Percentiles rank a stretch among this genome's conserved stretches.
Conservation (phyloP, 306 rosid species). For the Acmispon strigosus region DNA sequence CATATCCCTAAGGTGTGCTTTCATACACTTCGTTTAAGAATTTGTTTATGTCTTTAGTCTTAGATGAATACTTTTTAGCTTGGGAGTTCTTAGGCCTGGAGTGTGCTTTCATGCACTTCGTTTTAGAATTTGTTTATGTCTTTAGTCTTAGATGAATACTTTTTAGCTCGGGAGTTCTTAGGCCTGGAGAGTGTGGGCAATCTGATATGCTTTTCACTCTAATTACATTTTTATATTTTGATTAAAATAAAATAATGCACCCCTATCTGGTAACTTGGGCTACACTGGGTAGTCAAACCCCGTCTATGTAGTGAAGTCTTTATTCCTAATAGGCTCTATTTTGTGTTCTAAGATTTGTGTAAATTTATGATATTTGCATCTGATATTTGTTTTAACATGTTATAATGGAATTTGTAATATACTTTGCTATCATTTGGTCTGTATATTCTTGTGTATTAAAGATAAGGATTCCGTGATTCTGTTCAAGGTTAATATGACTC, state of each 20-base stretch:
- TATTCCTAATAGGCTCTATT: neutral
- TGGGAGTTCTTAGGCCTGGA: neutral
- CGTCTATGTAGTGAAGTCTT: neutral
- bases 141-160: neutral
- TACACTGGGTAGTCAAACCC: neutral
- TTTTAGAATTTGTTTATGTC: neutral
- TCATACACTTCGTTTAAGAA: neutral
- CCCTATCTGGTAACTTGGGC: neutral
- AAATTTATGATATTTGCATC: neutral
- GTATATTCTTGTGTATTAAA: neutral
- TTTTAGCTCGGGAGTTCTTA: neutral
- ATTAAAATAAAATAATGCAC: neutral
- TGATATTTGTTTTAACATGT: neutral
- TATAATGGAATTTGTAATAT: neutral
- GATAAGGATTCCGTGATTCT: neutral
- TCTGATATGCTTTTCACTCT: neutral
- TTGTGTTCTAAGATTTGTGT: neutral
- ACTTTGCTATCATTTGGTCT: neutral
- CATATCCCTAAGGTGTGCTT: slow-evolving; percentile 89
- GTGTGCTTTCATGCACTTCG: slow-evolving; percentile 36
- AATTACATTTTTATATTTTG: neutral
- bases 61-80: neutral
- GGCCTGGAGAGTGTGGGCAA: neutral
- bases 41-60: neutral
- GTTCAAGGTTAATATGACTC: slow-evolving; percentile 1